Percentiles rank a stretch among this genome's conserved stretches.
phyloP scores from a whole-genome alignment of 2,329 filamentous ascomycete species.

The Keithomyces neogunnii region DNA sequence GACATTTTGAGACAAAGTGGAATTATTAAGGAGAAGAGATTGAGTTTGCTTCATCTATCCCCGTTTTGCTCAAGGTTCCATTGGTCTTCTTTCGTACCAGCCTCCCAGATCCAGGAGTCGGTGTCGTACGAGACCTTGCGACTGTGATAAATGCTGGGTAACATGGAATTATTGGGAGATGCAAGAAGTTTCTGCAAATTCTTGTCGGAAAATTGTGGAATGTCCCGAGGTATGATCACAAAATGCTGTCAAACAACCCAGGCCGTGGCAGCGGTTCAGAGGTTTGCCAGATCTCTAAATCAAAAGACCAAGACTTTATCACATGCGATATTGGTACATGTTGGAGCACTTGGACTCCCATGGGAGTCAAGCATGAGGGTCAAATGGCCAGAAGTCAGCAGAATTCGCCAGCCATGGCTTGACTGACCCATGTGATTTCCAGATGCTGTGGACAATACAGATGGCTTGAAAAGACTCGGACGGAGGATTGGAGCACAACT shows the following conservation, averaged over 20 bases:
- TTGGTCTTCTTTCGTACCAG: too few relatives aligned
- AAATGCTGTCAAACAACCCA: background rate
- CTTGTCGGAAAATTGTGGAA: background rate
- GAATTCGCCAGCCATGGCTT: background rate
- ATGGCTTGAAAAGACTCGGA: background rate
- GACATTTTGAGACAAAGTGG: slow-evolving; percentile 23
- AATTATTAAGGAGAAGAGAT: too few relatives aligned
- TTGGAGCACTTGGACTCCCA: too few relatives aligned
- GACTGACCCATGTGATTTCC: background rate
- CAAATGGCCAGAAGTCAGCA: too few relatives aligned
- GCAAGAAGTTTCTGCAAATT: background rate
- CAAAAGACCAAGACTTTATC: background rate
- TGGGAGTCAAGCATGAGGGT: too few relatives aligned
- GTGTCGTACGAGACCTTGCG: background rate
- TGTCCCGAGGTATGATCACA: background rate
- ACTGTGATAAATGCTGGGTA: background rate
- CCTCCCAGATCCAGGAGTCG: too few relatives aligned
- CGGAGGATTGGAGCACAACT: background rate
- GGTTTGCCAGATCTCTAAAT: background rate
- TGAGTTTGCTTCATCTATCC: too few relatives aligned
- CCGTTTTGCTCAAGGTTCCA: too few relatives aligned
- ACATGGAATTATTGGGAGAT: background rate
- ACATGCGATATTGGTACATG: too few relatives aligned
- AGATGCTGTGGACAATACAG: background rate
- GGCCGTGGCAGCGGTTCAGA: background rate